Evolutionary conservation across 2,329 filamentous ascomycete species (phyloP).

Genomic region (Diaporthe aspalathi): DNA sequence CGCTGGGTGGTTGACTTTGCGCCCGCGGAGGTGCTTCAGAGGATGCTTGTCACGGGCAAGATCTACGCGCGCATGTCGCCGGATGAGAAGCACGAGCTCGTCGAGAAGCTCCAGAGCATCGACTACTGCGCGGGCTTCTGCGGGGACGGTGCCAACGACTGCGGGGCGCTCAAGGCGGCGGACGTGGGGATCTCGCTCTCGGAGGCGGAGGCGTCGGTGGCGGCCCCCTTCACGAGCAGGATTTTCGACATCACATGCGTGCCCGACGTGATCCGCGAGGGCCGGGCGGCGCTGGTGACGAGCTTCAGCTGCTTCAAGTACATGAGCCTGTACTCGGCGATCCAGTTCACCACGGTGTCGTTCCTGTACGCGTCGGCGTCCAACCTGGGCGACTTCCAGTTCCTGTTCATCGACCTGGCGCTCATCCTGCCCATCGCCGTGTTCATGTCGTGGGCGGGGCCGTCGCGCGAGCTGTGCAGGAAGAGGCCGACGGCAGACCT

Average conservation of each 20-base stretch:
- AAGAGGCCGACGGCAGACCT: conserved; percentile 94
- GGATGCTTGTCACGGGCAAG: conserved; percentile 90
- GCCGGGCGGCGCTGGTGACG: conserved; percentile 93
- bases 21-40: conserved; percentile 79
- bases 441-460: conserved; percentile 98
- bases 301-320: conserved; percentile 99
- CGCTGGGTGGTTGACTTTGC: conserved; percentile 96
- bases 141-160: conserved; percentile 97
- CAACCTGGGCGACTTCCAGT: conserved; percentile 98
- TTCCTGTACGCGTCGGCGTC: conserved; percentile 94
- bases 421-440: conserved; percentile 96
- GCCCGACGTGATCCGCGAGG: conserved; percentile 92
- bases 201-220: conserved; percentile 96
- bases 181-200: conserved; percentile 98
- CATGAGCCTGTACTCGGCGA: conserved; percentile 99
- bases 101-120: conserved; percentile 96
- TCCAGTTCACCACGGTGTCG: conserved; percentile 97
- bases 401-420: conserved; percentile 92
- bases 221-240: conserved; percentile 95
- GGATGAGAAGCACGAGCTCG: conserved; percentile 97
- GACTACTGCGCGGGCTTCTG: conserved; percentile 97
- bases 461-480: conserved; percentile 78
- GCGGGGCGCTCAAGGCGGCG: conserved; percentile 94
- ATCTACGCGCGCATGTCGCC: conserved; percentile 99
- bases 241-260: conserved; percentile 98